Base-by-base conservation (phyloP, 2,329 filamentous ascomycete genomes). In the Claviceps purpurea region DNA sequence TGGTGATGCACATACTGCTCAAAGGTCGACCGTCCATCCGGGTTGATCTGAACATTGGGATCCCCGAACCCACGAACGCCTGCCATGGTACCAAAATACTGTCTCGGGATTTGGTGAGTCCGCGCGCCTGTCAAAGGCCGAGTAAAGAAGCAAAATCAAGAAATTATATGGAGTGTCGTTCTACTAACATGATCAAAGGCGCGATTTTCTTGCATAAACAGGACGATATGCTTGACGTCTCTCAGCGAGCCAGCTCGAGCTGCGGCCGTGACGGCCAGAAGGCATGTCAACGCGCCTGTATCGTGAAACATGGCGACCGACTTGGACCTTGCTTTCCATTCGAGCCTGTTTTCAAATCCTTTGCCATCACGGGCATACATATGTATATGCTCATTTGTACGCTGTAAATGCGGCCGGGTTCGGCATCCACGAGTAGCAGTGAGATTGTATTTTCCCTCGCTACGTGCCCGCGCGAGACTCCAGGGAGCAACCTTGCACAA, bases 71-170 rank as follows among this genome's bases (percentile, higher is more conserved):
- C 75, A 42, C 75, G 69, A 22, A 77, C 70, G 38, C 74, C 74
- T 3, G 74, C 71, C 75, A 78, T 77, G 3, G 74, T 76, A 11
- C 75, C 75, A 59, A 76, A 77, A 56, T 77, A 77, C 70, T 77
- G 59, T 18, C 47, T 47, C 16, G 24, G n/a, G 3, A 20, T 11
- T 11, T 14, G 38, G 46, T 42, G 26, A 50, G n/a, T 14, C 16
- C n/a, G 18, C 34, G 24, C 42, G n/a, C 18, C 16, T 13, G 26
- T 8, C 14, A 30, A n/a, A 3, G 14, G 26, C 39, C 10, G 14
- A 14, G 24, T 22, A 11, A 20, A 26, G 8, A 2, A 8, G 22
- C 5, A 37, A 18, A 34, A 16, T 2, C 10, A 16, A 13, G 24
- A 34, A 37, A 11, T 1, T 10, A 16, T 5, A 39, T 2, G 22